Evolutionary conservation across 106 monocot species (phyloP), one percentile per base, ranked within the genome.

Genomic region (Apostasia shenzhenica): DNA sequence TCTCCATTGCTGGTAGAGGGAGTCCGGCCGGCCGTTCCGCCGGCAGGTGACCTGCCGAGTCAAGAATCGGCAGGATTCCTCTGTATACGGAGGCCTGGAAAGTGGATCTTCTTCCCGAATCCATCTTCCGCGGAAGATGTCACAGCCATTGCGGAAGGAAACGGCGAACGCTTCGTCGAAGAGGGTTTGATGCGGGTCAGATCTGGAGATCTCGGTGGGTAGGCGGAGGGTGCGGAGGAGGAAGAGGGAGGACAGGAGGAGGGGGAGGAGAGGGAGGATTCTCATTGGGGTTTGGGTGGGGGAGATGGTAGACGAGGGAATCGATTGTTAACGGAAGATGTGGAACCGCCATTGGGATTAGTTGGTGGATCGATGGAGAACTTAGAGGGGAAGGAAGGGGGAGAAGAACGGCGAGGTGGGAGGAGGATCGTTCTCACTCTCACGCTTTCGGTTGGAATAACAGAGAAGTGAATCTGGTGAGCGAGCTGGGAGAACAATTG

Each of bases 21-120:
- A 81, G 14, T 81, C 81, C 1, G 76, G 81, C 55, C 81, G 38
- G 8, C 81, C 81, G 40, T 81, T 81, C 5, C 59, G 68, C 55
- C n/a, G 50, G 55, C 73, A 79, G 55, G 79, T 79, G 3, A 79
- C 73, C 47, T 73, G 80, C 61, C 50, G 49, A 0, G 75, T 71
- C 59, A 80, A 67, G 70, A 71, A 80, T 12, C 75, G 75, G 75
- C 80, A 80, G 67, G 71, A 71, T 7, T 75, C 75, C 48, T 80
- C 80, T 1, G 70, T 67, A 10, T 80, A 80, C 3, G 75, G 50
- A 50, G 75, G 80, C 5, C 69, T 26, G 13, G 70, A 70, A 14
- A 40, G 37, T 0, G 62, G 62, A 0, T 42, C 14, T 47, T 75
- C 57, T 1, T 78, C 80, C 42, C 71, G 52, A 0, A 67, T 66